phyloP scores from a whole-genome alignment of 257 asterid genomes.

The Cinchona pubescens region DNA sequence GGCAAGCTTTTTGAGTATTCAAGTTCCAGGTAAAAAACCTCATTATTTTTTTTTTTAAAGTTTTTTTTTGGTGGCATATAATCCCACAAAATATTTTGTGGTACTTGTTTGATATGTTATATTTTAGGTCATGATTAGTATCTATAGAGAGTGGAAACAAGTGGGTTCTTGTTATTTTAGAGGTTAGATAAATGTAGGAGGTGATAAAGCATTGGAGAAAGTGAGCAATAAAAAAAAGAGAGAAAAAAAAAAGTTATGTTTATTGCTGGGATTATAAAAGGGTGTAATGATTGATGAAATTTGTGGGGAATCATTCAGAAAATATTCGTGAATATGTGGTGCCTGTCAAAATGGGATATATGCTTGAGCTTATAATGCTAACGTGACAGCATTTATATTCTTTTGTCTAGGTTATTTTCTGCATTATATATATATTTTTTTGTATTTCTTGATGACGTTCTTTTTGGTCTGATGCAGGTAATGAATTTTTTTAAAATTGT shows the following conservation, averaged over 20 bases:
- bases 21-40: slow-evolving; percentile 55
- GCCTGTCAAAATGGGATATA: slow-evolving; percentile 1
- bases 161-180: neutral
- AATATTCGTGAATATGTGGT: slow-evolving; percentile 7
- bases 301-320: slow-evolving; percentile 11
- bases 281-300: neutral
- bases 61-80: too few relatives aligned
- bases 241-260: too few relatives aligned
- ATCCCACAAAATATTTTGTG: too few relatives aligned
- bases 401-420: slow-evolving; percentile 9
- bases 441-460: too few relatives aligned
- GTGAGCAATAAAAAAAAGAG: too few relatives aligned
- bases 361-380: neutral
- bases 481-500: too few relatives aligned
- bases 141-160: neutral
- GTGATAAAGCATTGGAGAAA: neutral
- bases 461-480: too few relatives aligned
- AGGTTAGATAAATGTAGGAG: neutral
- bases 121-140: neutral
- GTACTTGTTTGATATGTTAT: too few relatives aligned
- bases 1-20: slow-evolving; percentile 69
- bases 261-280: slow-evolving; percentile 2
- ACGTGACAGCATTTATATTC: neutral
- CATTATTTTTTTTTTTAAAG: neutral
- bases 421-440: too few relatives aligned